Evolutionary conservation across 2,329 filamentous ascomycete genomes (phyloP).

Genomic region (Penicillium sp.): DNA sequence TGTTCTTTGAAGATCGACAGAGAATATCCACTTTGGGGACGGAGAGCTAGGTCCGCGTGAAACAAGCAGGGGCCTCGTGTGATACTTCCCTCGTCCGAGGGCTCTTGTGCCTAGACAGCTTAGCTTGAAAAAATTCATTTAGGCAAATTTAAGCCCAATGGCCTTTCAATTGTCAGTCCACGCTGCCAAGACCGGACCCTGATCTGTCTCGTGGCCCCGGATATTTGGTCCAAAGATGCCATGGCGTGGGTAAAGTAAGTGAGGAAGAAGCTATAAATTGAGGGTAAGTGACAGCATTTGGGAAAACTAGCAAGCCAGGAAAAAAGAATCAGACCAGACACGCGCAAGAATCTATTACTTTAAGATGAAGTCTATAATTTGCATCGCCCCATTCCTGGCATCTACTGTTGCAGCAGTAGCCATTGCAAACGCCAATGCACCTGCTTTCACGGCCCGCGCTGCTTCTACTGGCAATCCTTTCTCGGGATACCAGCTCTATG

Average conservation of each 20-base stretch:
- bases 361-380: slow-evolving; percentile 22
- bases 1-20: slow-evolving; percentile 9
- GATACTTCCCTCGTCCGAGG: background rate
- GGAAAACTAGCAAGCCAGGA: too few species aligned
- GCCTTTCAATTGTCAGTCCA: background rate
- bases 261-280: background rate
- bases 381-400: slow-evolving; percentile 17
- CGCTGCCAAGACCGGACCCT: background rate
- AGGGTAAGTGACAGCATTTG: background rate
- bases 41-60: slow-evolving; percentile 8
- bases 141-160: background rate
- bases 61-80: background rate
- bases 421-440: slow-evolving; percentile 39
- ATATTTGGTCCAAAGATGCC: background rate
- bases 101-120: background rate
- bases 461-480: slow-evolving; percentile 50
- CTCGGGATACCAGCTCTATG: slow-evolving; percentile 50
- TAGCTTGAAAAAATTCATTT: background rate
- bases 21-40: slow-evolving; percentile 11
- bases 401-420: slow-evolving; percentile 21
- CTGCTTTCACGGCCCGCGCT: background rate
- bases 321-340: too few species aligned
- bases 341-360: background rate
- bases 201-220: background rate
- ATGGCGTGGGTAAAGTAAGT: background rate